Evolutionary conservation across 208 protist species (phyloP).

Genomic region (Naegleria gruberi): DNA sequence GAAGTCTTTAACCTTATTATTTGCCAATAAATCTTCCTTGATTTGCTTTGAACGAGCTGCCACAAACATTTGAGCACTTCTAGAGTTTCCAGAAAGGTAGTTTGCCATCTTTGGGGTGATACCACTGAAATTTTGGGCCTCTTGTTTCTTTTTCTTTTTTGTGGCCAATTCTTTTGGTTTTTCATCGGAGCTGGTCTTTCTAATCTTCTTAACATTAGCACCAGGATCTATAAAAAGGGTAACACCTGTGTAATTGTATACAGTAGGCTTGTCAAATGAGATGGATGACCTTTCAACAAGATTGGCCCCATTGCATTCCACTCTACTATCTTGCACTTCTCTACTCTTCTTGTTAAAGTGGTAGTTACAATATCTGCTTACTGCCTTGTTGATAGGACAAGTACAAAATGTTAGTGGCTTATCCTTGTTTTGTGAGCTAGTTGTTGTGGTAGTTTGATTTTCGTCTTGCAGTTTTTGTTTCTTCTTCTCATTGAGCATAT

Average conservation of each 20-base stretch:
- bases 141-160: background rate
- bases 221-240: background rate
- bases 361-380: background rate
- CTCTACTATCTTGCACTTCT: background rate
- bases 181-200: background rate
- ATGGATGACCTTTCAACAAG: background rate
- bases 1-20: background rate
- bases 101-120: background rate
- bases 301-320: background rate
- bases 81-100: background rate
- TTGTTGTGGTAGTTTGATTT: background rate
- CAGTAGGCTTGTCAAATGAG: background rate
- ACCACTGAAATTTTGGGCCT: background rate
- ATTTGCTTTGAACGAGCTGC: background rate
- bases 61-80: background rate
- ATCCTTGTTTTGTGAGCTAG: no score
- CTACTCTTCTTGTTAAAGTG: background rate
- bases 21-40: background rate
- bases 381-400: background rate
- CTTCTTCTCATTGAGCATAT: background rate
- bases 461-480: background rate
- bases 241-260: background rate
- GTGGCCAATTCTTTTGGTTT: background rate
- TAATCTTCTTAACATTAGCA: background rate
- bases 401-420: background rate